A percentile compares a stretch with the other conserved stretches of the same genome.
phyloP scores from a whole-genome alignment of 2,329 filamentous ascomycete genomes.

The Anthostomella pinea region DNA sequence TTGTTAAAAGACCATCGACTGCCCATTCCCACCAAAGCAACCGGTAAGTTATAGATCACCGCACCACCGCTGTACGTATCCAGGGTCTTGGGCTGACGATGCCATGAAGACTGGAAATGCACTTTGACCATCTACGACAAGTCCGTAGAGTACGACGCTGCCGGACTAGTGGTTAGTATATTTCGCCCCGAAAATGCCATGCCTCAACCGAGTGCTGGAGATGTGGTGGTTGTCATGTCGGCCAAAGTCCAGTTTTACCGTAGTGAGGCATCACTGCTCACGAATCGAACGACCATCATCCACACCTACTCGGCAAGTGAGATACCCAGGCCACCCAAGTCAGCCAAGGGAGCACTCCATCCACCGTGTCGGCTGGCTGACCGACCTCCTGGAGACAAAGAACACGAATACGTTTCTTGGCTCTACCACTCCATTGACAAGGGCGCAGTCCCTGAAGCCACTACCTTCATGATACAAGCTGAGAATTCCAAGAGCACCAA shows the following conservation, averaged over 20 bases:
- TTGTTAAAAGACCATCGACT: conserved; percentile 64
- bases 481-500: conserved; percentile 41
- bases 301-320: conserved; percentile 40
- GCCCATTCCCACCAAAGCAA: conserved; percentile 47
- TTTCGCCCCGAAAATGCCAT: conserved; percentile 54
- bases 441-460: conserved; percentile 38
- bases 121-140: conserved; percentile 60
- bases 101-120: conserved; percentile 54
- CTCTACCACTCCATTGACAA: conserved; percentile 47
- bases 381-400: conserved; percentile 25
- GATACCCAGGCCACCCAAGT: conserved; percentile 39
- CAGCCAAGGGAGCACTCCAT: conserved; percentile 34
- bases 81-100: conserved; percentile 11
- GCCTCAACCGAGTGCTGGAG: conserved; percentile 49
- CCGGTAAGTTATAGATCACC: conserved; percentile 44
- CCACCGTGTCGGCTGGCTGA: conserved; percentile 7
- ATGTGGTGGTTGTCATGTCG: conserved; percentile 63
- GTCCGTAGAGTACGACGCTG: conserved; percentile 44
- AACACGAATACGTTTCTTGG: conserved; percentile 45
- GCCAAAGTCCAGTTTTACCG: conserved; percentile 46
- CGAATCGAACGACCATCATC: conserved; percentile 41
- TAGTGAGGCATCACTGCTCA: conserved; percentile 41
- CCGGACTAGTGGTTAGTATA: conserved; percentile 51
- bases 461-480: conserved; percentile 41
- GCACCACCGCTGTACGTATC: neutral